Conservation (phyloP, 2,329 filamentous ascomycete genomes). For the Penicillium sp. region DNA sequence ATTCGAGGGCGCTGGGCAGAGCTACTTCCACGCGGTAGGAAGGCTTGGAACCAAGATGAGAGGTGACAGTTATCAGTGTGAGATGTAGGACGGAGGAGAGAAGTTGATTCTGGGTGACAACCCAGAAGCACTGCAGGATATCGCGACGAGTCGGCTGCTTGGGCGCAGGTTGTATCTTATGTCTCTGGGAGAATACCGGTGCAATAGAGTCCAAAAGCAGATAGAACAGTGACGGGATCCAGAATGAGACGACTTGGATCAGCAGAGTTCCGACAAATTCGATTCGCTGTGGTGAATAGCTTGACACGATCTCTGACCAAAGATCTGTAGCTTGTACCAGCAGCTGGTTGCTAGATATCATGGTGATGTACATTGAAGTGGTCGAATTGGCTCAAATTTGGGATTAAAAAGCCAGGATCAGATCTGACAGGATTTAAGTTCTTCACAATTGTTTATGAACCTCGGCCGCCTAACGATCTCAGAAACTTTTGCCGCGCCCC, state of each 20-base stretch:
- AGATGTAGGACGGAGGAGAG: constrained; percentile 45
- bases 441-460: not conserved
- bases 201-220: constrained; percentile 49
- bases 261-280: constrained; percentile 34
- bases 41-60: constrained; percentile 18
- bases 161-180: constrained; percentile 60
- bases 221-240: constrained; percentile 41
- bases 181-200: constrained; percentile 55
- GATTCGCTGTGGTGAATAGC: constrained; percentile 27
- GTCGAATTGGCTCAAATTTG: not conserved
- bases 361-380: not conserved
- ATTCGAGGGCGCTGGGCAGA: constrained; percentile 42
- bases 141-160: constrained; percentile 54
- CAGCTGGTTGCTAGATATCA: constrained; percentile 5
- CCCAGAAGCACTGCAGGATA: constrained; percentile 48
- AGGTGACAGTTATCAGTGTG: constrained; percentile 21
- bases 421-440: not conserved
- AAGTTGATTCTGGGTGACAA: constrained; percentile 56
- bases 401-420: not conserved
- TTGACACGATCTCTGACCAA: constrained; percentile 23
- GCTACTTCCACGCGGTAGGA: constrained; percentile 45
- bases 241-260: constrained; percentile 29
- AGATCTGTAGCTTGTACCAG: constrained; percentile 1
- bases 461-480: constrained; percentile 9
- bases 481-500: constrained; percentile 10